Percentiles rank a stretch among this genome's conserved stretches.
Conservation (phyloP, 1,284 basidiomycete species). For the Papiliotrema fonsecae region DNA sequence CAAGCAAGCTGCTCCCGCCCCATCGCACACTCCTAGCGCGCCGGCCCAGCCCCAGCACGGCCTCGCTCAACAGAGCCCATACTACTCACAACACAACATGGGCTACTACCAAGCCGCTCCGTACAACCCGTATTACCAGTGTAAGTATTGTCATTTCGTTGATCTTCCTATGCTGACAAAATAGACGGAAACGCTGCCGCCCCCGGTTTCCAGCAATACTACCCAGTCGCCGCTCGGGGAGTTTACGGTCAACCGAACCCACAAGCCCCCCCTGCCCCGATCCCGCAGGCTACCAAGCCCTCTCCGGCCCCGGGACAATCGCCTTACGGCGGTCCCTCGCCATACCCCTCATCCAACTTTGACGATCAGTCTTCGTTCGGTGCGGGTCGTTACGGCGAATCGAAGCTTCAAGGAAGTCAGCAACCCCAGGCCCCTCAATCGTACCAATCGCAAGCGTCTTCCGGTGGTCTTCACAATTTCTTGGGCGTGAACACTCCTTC, state of each 20-base stretch:
- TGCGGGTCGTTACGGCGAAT: slow-evolving; percentile 36
- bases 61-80: slow-evolving; percentile 43
- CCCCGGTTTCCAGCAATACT: slow-evolving; percentile 47
- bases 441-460: slow-evolving; percentile 21
- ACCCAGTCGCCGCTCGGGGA: slow-evolving; percentile 41
- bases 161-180: neutral
- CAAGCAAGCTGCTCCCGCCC: slow-evolving; percentile 31
- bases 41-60: slow-evolving; percentile 34
- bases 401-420: slow-evolving; percentile 11
- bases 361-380: slow-evolving; percentile 34
- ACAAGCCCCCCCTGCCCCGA: slow-evolving; percentile 36
- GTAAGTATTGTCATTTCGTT: slow-evolving; percentile 21
- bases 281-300: slow-evolving; percentile 36
- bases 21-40: slow-evolving; percentile 35
- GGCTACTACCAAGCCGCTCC: slow-evolving; percentile 46
- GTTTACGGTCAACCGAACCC: slow-evolving; percentile 45
- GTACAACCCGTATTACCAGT: slow-evolving; percentile 51
- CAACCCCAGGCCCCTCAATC: slow-evolving; percentile 9
- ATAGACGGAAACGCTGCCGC: neutral
- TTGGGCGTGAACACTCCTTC: slow-evolving; percentile 24
- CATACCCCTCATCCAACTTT: slow-evolving; percentile 35
- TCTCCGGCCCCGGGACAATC: slow-evolving; percentile 33
- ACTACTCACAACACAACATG: slow-evolving; percentile 45
- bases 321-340: slow-evolving; percentile 41
- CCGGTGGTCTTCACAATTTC: slow-evolving; percentile 34